Evolutionary conservation across 371 early-diverging fungal genomes (phyloP).

Genomic region (Mucor mucedo): DNA sequence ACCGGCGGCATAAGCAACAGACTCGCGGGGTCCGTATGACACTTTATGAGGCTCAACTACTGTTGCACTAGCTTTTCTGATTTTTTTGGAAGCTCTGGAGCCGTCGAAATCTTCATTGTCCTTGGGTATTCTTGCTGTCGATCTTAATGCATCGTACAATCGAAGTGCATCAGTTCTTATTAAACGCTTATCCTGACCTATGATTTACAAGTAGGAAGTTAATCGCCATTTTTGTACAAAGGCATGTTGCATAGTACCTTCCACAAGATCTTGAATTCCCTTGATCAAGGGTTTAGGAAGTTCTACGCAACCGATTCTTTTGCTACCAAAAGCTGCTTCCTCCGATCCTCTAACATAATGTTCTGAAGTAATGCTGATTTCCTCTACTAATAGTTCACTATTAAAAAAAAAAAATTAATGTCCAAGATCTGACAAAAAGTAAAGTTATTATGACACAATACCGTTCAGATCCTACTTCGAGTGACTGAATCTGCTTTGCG

Average conservation of each 20-base stretch:
- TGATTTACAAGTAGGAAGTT: constrained; percentile 1
- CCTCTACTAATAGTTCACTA: constrained; percentile 15
- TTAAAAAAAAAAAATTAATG: neutral
- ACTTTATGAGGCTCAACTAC: constrained; percentile 66
- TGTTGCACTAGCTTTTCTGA: constrained; percentile 20
- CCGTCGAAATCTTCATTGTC: constrained; percentile 14
- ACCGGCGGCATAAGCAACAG: constrained; percentile 77
- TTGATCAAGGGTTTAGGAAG: constrained; percentile 60
- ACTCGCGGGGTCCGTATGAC: constrained; percentile 75
- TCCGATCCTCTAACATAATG: constrained; percentile 59
- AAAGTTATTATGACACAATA: neutral
- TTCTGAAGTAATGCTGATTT: constrained; percentile 12
- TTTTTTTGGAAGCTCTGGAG: constrained; percentile 30
- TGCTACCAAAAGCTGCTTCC: constrained; percentile 75
- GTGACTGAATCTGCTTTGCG: constrained; percentile 28
- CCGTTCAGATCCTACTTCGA: constrained; percentile 16
- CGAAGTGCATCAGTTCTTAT: constrained; percentile 72
- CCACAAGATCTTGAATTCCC: constrained; percentile 54
- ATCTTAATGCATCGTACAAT: constrained; percentile 71
- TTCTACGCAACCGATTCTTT: constrained; percentile 70
- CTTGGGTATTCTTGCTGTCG: constrained; percentile 53
- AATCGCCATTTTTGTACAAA: neutral
- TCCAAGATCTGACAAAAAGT: no score
- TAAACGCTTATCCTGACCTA: constrained; percentile 57
- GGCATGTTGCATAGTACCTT: constrained; percentile 8